Evolutionary conservation across 192 early-diverging fungal genomes (phyloP).

Genomic region (Neocallimastix lanati): DNA sequence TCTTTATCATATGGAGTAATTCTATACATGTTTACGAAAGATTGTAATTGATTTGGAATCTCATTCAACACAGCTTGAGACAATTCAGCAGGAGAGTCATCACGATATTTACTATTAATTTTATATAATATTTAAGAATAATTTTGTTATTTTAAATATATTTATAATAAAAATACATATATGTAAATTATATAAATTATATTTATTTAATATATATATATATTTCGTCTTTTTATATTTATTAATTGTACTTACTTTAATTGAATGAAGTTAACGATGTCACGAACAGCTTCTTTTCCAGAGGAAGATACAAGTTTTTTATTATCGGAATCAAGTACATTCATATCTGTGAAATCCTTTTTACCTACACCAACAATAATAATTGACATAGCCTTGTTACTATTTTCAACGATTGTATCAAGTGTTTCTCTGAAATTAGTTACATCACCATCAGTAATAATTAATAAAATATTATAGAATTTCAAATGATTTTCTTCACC

Average conservation of each 20-base stretch:
- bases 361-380: conserved; percentile 35
- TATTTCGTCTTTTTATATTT: too few relatives aligned
- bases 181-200: too few relatives aligned
- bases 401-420: conserved; percentile 18
- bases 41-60: background rate
- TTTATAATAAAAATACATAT: too few relatives aligned
- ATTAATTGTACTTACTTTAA: conserved; percentile 11
- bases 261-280: conserved; percentile 36
- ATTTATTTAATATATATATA: too few relatives aligned
- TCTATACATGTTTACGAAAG: background rate
- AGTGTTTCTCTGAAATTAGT: conserved; percentile 15
- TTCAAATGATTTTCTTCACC: background rate
- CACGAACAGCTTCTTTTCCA: conserved; percentile 14
- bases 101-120: background rate
- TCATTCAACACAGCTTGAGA: background rate
- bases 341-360: conserved; percentile 26
- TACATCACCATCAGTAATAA: conserved; percentile 2
- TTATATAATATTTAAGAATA: too few relatives aligned
- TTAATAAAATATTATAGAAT: background rate
- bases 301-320: background rate
- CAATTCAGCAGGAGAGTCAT: background rate
- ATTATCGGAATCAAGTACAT: conserved; percentile 23
- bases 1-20: background rate
- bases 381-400: conserved; percentile 20
- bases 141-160: too few relatives aligned